Conservation (phyloP, 352 stramenopile species). For the Blastocystis hominis region DNA sequence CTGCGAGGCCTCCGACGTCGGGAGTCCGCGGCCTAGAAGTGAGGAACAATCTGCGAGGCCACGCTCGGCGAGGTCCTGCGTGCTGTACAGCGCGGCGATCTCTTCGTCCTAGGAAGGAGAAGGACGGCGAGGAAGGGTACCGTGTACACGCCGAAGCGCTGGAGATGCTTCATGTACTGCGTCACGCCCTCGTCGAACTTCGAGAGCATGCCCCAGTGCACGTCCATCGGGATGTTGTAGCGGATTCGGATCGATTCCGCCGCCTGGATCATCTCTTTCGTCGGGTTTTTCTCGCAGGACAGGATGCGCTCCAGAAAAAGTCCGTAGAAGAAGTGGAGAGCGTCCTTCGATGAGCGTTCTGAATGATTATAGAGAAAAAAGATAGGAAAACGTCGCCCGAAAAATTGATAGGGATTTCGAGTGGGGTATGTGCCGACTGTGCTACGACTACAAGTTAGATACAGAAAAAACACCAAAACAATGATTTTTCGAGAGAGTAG, state of each 20-base stretch:
- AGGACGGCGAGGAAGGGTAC: background rate
- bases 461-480: background rate
- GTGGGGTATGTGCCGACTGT: background rate
- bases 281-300: background rate
- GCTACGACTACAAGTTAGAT: background rate
- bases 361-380: too few relatives aligned
- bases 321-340: conserved; percentile 23
- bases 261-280: conserved; percentile 2
- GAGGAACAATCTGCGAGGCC: background rate
- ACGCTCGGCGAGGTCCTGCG: too few relatives aligned
- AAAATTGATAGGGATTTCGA: background rate
- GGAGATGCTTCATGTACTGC: background rate
- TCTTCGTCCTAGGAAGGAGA: background rate
- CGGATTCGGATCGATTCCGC: background rate
- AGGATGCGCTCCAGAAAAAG: conserved; percentile 8
- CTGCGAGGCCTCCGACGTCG: background rate
- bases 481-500: background rate
- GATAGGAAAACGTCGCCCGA: background rate
- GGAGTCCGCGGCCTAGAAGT: background rate
- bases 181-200: conserved; percentile 10
- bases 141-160: background rate
- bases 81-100: too few relatives aligned
- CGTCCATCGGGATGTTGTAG: conserved; percentile 18
- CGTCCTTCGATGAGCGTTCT: background rate
- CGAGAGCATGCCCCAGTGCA: conserved; percentile 3